A percentile compares a stretch with the other conserved stretches of the same genome.
Evolutionary conservation across 352 stramenopile genomes (phyloP).

Genomic region (Phytophthora hybrid): DNA sequence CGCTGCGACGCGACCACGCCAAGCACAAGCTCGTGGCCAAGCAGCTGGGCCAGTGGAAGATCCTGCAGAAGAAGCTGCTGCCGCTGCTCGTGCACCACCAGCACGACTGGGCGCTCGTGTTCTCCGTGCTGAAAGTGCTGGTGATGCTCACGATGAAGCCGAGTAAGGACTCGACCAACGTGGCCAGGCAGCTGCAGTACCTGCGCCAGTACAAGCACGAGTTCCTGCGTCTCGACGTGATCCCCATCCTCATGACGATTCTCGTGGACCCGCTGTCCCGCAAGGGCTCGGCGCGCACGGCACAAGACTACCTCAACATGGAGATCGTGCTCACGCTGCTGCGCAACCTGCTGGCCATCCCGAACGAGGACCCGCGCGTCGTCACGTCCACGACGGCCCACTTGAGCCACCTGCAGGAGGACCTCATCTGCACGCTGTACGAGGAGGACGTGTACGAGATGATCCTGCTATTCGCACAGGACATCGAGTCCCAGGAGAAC

Average conservation of each 20-base stretch:
- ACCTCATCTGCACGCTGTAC: slow-evolving; percentile 80
- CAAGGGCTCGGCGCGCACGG: slow-evolving; percentile 64
- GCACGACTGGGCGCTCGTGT: slow-evolving; percentile 87
- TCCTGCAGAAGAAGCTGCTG: slow-evolving; percentile 91
- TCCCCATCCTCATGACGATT: slow-evolving; percentile 89
- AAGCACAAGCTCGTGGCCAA: slow-evolving; percentile 86
- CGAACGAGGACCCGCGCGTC: slow-evolving; percentile 81
- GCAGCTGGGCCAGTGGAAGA: slow-evolving; percentile 88
- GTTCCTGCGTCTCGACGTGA: slow-evolving; percentile 73
- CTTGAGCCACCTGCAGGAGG: slow-evolving; percentile 82
- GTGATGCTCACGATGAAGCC: slow-evolving; percentile 93
- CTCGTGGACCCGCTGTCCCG: slow-evolving; percentile 82
- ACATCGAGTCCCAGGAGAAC: slow-evolving; percentile 88
- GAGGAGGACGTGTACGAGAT: slow-evolving; percentile 90
- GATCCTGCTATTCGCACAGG: slow-evolving; percentile 85
- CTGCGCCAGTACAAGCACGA: slow-evolving; percentile 88
- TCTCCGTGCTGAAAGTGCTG: slow-evolving; percentile 91
- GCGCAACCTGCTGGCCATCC: slow-evolving; percentile 80
- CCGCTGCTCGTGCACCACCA: slow-evolving; percentile 89
- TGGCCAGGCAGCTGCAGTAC: slow-evolving; percentile 84
- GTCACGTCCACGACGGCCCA: slow-evolving; percentile 85
- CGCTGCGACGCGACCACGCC: slow-evolving; percentile 81
- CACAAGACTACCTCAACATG: slow-evolving; percentile 86
- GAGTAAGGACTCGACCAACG: slow-evolving; percentile 76
- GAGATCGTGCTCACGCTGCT: slow-evolving; percentile 86